These are phyloP conservation scores for Candida glucosophila DNA, from an alignment of 1,139 yeast species.

Conservation along the genomic window DNA sequence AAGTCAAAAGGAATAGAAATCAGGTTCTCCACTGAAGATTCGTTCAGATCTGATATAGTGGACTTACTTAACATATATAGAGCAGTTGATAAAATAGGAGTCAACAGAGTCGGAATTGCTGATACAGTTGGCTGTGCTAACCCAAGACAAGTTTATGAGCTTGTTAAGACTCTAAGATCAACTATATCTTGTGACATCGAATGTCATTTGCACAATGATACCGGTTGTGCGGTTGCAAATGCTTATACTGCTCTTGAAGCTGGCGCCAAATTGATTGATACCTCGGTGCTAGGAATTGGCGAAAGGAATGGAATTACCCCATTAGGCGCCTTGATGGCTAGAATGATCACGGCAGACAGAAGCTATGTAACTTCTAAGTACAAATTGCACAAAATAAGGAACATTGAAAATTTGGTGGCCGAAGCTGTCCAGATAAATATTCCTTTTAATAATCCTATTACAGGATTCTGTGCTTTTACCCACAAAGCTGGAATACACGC, in stretches of 20 bases:
- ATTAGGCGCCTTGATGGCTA: constrained; percentile 95
- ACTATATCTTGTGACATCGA: constrained; percentile 97
- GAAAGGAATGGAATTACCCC: constrained; percentile 99
- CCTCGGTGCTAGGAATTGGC: constrained; percentile 94
- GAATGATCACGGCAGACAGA: constrained; percentile 98
- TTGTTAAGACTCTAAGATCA: constrained; percentile 85
- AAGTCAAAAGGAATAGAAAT: constrained; percentile 96
- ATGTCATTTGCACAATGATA: constrained; percentile 98
- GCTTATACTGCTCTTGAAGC: constrained; percentile 98
- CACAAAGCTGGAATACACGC: constrained; percentile 99
- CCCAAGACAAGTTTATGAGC: constrained; percentile 97
- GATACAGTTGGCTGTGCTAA: constrained; percentile 99
- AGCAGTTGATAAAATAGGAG: constrained; percentile 96
- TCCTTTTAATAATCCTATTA: constrained; percentile 97
- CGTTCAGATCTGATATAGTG: constrained; percentile 94
- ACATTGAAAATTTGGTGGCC: constrained; percentile 90
- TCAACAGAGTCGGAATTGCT: constrained; percentile 97
- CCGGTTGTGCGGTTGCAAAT: constrained; percentile 98
- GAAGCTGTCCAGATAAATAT: constrained; percentile 95
- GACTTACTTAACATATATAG: constrained; percentile 92
- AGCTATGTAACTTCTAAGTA: constrained; percentile 93
- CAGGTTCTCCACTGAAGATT: constrained; percentile 94
- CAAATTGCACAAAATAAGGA: constrained; percentile 93
- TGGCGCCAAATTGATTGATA: constrained; percentile 93
- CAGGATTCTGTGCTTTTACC: constrained; percentile 98